Base-by-base conservation (phyloP, 805 yeast genomes). In the Saturnispora galanensis region DNA sequence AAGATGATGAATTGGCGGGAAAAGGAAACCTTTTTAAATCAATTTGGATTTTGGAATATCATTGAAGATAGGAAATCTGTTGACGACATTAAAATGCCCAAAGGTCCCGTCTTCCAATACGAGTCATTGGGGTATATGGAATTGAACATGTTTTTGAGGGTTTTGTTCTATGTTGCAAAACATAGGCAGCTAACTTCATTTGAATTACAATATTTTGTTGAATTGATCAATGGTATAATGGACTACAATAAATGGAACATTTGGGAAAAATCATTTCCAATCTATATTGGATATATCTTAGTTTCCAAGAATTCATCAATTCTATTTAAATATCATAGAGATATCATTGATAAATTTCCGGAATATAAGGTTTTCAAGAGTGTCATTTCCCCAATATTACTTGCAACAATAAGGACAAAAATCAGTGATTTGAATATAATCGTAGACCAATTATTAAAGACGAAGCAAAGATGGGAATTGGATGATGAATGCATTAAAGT, bases 1-100 rank as follows among this genome's bases (percentile, higher is more conserved):
- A 33, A 33, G 10, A 15, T 43, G 21, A 17, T 43, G 21, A 32
- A 38, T 33, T 32, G 34, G 4, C 34, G 34, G 12, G 30, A 17
- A n/a, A 11, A 31, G 2, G 39, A 42, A 32, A 7, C 8, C 21
- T 13, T 10, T 8, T 13, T 50, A 16, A 29, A n/a, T 2, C 21
- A 34, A 2, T 11, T 45, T n/a, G 52, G 47, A 36, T 45, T 45
- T 33, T 50, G 50, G 50, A 39, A 47, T 31, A 12, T 42, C 2
- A 31, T 40, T 5, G 12, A 38, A 7, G n/a, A 13, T 3, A 6
- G 37, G 12, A n/a, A 6, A 8, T 29, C 4, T 30, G 1, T 13
- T 40, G 31, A 18, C 10, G 8, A 8, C 32, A 4, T 13, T 13
- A 33, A n/a, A 18, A n/a, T 4, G 11, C 13, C 30, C 38, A 6